Evolutionary conservation across 148 eudicot genomes (phyloP).

Genomic region (Vaccinium darrowii): DNA sequence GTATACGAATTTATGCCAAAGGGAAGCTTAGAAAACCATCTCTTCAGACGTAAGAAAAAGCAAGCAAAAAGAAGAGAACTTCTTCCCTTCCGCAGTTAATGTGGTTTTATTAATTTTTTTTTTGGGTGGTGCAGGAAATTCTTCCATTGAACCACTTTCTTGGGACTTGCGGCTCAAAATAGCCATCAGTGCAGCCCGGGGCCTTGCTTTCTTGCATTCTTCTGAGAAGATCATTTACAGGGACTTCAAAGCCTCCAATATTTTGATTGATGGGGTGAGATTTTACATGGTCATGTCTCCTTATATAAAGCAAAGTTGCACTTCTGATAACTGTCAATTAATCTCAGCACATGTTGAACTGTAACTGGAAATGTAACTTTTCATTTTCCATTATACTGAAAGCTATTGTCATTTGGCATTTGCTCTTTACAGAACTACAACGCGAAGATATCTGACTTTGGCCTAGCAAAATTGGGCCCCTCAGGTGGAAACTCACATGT

Average conservation of each 20-base stretch:
- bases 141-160: constrained; percentile 41
- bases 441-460: constrained; percentile 37
- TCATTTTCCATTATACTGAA: neutral
- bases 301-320: neutral
- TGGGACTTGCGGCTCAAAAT: constrained; percentile 59
- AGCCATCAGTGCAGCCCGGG: constrained; percentile 59
- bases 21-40: constrained; percentile 57
- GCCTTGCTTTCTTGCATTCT: constrained; percentile 53
- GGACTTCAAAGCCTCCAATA: constrained; percentile 64
- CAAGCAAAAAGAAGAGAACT: constrained; percentile 2
- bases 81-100: neutral
- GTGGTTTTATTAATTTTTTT: neutral
- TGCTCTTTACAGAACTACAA: constrained; percentile 34
- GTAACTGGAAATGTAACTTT: neutral
- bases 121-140: constrained; percentile 32
- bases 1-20: constrained; percentile 47
- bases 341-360: neutral
- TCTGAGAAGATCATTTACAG: constrained; percentile 54
- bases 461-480: constrained; percentile 23
- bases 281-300: neutral
- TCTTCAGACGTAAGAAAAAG: constrained; percentile 43
- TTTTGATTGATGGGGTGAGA: constrained; percentile 60
- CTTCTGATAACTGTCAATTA: neutral
- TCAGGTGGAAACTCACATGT: constrained; percentile 17
- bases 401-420: neutral